Conservation (phyloP, 495 filamentous ascomycete species). For the Talaromyces thailandensis region DNA sequence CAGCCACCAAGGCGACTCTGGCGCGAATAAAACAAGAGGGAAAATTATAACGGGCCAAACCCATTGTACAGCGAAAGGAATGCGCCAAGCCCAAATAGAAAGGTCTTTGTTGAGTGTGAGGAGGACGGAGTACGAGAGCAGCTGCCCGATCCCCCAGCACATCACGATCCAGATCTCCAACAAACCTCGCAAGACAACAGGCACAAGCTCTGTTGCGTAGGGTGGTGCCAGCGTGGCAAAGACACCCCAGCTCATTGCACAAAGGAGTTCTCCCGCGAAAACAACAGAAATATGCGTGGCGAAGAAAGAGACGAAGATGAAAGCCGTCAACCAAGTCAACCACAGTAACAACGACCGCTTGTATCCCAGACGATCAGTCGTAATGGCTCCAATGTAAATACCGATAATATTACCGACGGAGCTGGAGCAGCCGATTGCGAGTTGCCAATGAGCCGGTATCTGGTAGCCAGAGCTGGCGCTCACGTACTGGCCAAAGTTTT, state of each 20-base stretch:
- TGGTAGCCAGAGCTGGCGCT: constrained; percentile 40
- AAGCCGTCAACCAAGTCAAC: constrained; percentile 4
- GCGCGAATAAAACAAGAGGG: constrained; percentile 29
- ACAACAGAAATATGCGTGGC: constrained; percentile 5
- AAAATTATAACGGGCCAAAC: constrained; percentile 42
- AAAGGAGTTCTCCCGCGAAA: constrained; percentile 8
- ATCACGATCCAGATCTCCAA: constrained; percentile 39
- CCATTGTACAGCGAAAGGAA: constrained; percentile 50
- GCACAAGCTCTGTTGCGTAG: constrained; percentile 43
- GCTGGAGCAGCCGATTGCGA: constrained; percentile 51
- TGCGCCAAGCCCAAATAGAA: constrained; percentile 43
- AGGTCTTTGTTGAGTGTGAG: constrained; percentile 20
- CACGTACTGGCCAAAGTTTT: constrained; percentile 45
- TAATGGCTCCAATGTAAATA: constrained; percentile 8
- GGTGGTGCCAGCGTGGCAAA: constrained; percentile 43
- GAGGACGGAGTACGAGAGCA: constrained; percentile 41
- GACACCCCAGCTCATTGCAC: constrained; percentile 4
- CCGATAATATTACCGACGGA: constrained; percentile 20
- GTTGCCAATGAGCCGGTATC: constrained; percentile 56
- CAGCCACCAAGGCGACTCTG: constrained; percentile 41
- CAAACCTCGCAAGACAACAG: constrained; percentile 31
- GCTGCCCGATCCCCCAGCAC: constrained; percentile 43
- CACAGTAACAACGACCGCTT: constrained; percentile 4
- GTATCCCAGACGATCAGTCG: constrained; percentile 4
- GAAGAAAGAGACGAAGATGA: constrained; percentile 20